Evolutionary conservation across 2,329 filamentous ascomycete species (phyloP), one percentile per base, ranked within the genome.

Genomic region (Massarina eburnea): DNA sequence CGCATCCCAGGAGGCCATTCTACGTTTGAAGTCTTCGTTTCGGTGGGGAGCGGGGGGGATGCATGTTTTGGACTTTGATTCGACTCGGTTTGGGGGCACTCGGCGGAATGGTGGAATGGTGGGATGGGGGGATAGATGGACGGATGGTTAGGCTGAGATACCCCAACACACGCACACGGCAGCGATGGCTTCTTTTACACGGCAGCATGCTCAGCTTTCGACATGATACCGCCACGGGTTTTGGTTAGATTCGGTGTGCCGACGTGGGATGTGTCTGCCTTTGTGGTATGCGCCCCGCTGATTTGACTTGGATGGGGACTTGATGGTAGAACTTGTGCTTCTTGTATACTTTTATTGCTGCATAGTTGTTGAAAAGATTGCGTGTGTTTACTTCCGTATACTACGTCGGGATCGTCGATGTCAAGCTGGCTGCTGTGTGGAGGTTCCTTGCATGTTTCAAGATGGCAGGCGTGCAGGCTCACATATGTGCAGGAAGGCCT

Each of bases 131-230:
- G 48, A 47, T 29, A 45, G 36, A 37, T 24, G 39, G 20, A 43
- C 5, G 19, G 34, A 6, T 30, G 41, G 45, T 43, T 33, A 51
- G 42, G 39, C 45, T 48, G 50, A 55, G 43, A 59, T 59, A 59
- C 55, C 55, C 55, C 39, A 46, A 21, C 24, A 43, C 4, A 41
- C 20, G 17, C 26, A 41, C 27, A 30, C 27, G 12, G 12, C 27
- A 14, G 27, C 27, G n/a, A 30, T 30, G 26, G 38, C 32, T 42
- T 41, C 41, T 37, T 39, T 33, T 33, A 37, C 39, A 14, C 27
- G 12, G 12, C 27, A 30, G 5, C 27, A n/a, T n/a, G n/a, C n/a
- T n/a, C n/a, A n/a, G n/a, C n/a, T n/a, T n/a, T n/a, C n/a, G n/a
- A n/a, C n/a, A n/a, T n/a, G n/a, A n/a, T n/a, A n/a, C n/a, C n/a